Conservation (phyloP, 768 basidiomycete species). For the Pisolithus marmoratus region DNA sequence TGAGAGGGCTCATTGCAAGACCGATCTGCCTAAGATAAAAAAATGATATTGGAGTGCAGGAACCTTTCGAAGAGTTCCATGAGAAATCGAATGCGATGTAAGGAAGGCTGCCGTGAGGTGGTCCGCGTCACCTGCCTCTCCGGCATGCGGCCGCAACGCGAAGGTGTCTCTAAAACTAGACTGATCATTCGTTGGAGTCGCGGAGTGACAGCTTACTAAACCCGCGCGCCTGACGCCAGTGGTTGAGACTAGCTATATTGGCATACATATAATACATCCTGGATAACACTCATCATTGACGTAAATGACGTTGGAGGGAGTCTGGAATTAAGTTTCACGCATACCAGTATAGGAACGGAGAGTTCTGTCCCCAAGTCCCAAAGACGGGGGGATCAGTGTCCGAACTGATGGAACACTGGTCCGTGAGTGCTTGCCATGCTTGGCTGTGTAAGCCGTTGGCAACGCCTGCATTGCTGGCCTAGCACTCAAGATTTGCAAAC, state of each 20-base stretch:
- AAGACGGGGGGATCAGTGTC: too few species aligned
- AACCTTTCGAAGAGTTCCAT: constrained; percentile 98
- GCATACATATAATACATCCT: constrained; percentile 99
- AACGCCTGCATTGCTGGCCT: too few species aligned
- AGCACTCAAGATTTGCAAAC: too few species aligned
- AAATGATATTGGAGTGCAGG: constrained; percentile 94
- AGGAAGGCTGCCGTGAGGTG: constrained; percentile 95
- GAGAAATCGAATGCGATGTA: constrained; percentile 95
- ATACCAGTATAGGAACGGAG: constrained; percentile 94
- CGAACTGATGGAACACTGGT: too few species aligned
- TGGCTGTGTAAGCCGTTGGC: too few species aligned
- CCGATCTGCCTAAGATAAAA: constrained; percentile 99
- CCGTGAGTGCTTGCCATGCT: too few species aligned
- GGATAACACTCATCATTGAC: constrained; percentile 5
- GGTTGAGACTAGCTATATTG: constrained; percentile 92
- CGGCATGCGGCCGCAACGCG: constrained; percentile 93
- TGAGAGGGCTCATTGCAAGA: constrained; percentile 96
- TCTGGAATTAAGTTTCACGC: constrained; percentile 12
- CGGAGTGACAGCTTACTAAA: constrained; percentile 66
- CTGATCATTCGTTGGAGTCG: constrained; percentile 31
- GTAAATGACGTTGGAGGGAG: neutral
- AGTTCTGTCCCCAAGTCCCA: constrained; percentile 90
- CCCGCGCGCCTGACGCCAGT: constrained; percentile 81
- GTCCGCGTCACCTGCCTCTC: constrained; percentile 97
- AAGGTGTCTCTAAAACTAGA: constrained; percentile 67